Conservation (phyloP, 2,329 filamentous ascomycete genomes). For the Aureobasidium sp. region DNA sequence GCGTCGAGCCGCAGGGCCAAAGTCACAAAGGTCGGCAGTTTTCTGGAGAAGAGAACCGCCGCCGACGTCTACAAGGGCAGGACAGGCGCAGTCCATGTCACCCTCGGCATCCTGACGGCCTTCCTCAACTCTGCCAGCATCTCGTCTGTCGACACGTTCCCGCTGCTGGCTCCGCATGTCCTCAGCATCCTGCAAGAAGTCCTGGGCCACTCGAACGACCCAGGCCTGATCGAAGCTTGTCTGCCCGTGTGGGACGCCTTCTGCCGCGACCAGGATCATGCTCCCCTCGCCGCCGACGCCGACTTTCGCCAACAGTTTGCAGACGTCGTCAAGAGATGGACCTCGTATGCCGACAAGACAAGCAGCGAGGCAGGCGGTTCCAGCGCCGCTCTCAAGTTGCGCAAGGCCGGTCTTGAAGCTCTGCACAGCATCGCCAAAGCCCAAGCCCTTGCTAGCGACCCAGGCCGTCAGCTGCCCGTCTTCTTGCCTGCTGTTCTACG, state of each 20-base stretch:
- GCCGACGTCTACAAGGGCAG: slow-evolving; percentile 84
- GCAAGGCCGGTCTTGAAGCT: slow-evolving; percentile 55
- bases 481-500: slow-evolving; percentile 80
- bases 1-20: slow-evolving; percentile 90
- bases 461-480: slow-evolving; percentile 66
- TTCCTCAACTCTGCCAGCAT: slow-evolving; percentile 69
- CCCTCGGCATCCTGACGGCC: slow-evolving; percentile 82
- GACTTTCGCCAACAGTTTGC: slow-evolving; percentile 77
- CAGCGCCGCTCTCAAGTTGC: slow-evolving; percentile 63
- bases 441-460: slow-evolving; percentile 68
- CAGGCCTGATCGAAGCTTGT: slow-evolving; percentile 88
- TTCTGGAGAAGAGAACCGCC: slow-evolving; percentile 88
- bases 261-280: slow-evolving; percentile 80
- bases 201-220: slow-evolving; percentile 69
- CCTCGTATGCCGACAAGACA: slow-evolving; percentile 66
- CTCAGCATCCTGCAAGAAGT: slow-evolving; percentile 79
- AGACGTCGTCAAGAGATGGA: slow-evolving; percentile 72
- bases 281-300: slow-evolving; percentile 77
- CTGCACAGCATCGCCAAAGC: slow-evolving; percentile 73
- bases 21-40: slow-evolving; percentile 90
- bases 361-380: slow-evolving; percentile 40
- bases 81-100: slow-evolving; percentile 83
- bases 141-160: slow-evolving; percentile 65
- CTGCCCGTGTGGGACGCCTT: slow-evolving; percentile 81
- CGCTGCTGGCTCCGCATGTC: slow-evolving; percentile 78